These are phyloP conservation scores for Eudorina sp. DNA, from an alignment of 139 green algal species.

Conservation along the genomic window DNA sequence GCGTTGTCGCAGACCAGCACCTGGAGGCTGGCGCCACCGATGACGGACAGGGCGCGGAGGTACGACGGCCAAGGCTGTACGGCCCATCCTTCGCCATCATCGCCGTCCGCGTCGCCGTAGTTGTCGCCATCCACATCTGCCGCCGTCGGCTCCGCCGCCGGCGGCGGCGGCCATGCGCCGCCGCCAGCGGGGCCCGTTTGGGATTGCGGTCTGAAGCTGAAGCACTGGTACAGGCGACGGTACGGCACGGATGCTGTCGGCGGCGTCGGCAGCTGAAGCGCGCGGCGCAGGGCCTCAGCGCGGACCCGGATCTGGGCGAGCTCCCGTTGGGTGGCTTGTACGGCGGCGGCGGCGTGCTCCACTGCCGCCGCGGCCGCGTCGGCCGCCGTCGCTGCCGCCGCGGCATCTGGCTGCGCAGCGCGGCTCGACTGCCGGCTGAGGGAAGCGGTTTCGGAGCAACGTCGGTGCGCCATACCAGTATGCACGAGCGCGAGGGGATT, in stretches of 20 bases:
- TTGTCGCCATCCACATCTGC: background rate
- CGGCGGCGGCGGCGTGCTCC: slow-evolving; percentile 11
- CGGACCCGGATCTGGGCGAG: background rate
- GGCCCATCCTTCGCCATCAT: background rate
- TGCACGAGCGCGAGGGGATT: too few species aligned
- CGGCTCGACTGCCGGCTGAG: background rate
- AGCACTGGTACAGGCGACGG: slow-evolving; percentile 47
- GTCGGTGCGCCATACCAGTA: too few species aligned
- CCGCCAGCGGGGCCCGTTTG: too few species aligned
- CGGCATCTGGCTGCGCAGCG: background rate
- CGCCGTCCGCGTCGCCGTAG: background rate
- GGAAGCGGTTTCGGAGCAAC: too few species aligned
- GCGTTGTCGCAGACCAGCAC: slow-evolving; percentile 24
- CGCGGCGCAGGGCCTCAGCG: background rate
- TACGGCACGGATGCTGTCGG: background rate
- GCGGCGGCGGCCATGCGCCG: background rate
- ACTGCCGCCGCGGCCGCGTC: slow-evolving; percentile 20
- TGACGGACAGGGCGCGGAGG: slow-evolving; percentile 45
- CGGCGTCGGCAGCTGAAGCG: slow-evolving; percentile 12
- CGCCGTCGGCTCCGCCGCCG: background rate
- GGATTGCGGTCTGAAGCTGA: slow-evolving; percentile 36
- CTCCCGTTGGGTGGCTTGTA: background rate
- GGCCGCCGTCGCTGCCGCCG: background rate
- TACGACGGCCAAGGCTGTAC: slow-evolving; percentile 16
- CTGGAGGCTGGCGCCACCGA: slow-evolving; percentile 46